A percentile compares a stretch with the other conserved stretches of the same genome.
These are phyloP conservation scores for Macrophomina pseudophaseolina DNA, from an alignment of 2,329 filamentous ascomycete species.

Conservation along the genomic window DNA sequence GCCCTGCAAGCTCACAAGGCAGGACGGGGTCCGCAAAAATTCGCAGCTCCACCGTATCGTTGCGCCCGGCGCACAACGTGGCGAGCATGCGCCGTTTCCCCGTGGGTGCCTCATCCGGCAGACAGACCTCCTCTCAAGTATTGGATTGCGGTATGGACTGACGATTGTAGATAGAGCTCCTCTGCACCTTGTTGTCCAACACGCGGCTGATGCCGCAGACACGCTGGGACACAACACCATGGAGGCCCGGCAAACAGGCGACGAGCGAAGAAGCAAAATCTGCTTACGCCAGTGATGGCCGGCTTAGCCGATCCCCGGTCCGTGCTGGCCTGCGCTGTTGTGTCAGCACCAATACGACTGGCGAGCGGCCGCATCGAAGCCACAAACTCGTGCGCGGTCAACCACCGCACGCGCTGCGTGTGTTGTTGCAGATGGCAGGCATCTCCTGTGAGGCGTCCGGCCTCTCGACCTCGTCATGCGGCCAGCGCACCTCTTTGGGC, in stretches of 20 bases:
- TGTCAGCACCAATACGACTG: constrained; percentile 19
- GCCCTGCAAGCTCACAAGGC: not conserved
- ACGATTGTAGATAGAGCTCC: not conserved
- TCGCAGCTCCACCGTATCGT: constrained; percentile 16
- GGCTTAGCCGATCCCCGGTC: constrained; percentile 9
- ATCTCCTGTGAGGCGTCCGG: not conserved
- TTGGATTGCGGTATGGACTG: constrained; percentile 3
- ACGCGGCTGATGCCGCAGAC: not conserved
- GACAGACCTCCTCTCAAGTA: not conserved
- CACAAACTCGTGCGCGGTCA: not conserved
- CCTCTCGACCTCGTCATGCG: not conserved
- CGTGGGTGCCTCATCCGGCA: not conserved
- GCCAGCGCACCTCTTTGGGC: not conserved
- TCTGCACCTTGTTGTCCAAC: constrained; percentile 7
- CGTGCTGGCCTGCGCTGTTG: constrained; percentile 4
- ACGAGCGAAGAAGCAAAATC: constrained; percentile 15
- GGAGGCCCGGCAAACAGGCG: not conserved
- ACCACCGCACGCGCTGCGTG: not conserved
- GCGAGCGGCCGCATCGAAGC: not conserved
- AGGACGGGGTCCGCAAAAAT: constrained; percentile 4
- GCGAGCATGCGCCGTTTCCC: constrained; percentile 10
- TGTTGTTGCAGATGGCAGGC: constrained; percentile 2
- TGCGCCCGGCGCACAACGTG: not conserved
- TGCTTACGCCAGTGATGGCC: not conserved
- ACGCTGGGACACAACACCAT: constrained; percentile 6